A percentile compares a stretch with the other conserved stretches of the same genome.
Evolutionary conservation across 208 protist genomes (phyloP).

Genomic region (Histomonas meleagridis): DNA sequence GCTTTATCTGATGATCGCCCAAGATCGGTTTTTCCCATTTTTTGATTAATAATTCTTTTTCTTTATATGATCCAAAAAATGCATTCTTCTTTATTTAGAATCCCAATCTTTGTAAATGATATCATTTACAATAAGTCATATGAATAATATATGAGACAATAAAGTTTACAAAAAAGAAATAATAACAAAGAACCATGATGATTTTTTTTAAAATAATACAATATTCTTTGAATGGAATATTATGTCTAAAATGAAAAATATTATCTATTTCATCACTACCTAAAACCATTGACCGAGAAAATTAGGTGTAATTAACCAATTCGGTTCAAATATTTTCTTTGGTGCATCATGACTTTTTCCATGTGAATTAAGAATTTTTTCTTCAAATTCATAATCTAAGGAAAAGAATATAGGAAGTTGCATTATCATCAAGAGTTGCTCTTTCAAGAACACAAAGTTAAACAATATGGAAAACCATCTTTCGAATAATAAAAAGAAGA

Average conservation of each 20-base stretch:
- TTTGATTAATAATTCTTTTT: neutral
- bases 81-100: neutral
- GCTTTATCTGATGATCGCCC: neutral
- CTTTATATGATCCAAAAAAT: neutral
- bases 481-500: neutral
- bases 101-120: neutral
- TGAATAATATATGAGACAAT: too few species aligned
- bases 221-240: neutral
- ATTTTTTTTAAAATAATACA: neutral
- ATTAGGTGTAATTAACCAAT: neutral
- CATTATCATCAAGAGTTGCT: neutral
- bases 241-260: neutral
- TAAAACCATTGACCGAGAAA: neutral
- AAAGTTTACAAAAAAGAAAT: neutral
- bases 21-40: neutral
- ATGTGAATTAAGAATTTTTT: neutral
- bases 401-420: neutral
- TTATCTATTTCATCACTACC: neutral
- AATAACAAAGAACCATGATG: neutral
- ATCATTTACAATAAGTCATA: neutral
- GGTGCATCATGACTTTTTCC: too few species aligned
- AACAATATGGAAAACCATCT: neutral
- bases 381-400: conserved; percentile 27
- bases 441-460: neutral
- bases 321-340: neutral